Evolutionary conservation across 768 basidiomycete genomes (phyloP).

Genomic region (Panaeolus cyanescens): DNA sequence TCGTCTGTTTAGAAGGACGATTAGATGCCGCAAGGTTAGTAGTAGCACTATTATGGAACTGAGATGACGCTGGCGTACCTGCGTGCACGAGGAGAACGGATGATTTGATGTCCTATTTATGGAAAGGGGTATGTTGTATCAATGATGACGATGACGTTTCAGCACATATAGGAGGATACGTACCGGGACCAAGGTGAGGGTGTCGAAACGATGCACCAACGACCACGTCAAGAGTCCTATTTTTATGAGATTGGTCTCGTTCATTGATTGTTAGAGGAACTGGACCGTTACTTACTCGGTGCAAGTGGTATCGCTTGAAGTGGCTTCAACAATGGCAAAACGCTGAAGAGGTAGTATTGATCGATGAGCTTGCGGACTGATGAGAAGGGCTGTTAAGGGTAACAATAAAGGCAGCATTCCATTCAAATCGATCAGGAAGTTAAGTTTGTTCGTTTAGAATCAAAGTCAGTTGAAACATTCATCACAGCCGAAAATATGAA

Average conservation of each 20-base stretch:
- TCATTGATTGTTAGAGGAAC: background rate
- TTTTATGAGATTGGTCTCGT: slow-evolving; percentile 1
- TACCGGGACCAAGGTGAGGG: slow-evolving; percentile 60
- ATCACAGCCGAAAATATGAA: background rate
- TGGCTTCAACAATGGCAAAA: slow-evolving; percentile 73
- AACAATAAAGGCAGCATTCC: background rate
- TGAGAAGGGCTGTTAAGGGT: slow-evolving; percentile 52
- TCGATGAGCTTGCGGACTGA: slow-evolving; percentile 61
- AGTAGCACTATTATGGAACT: background rate
- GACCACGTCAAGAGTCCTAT: slow-evolving; percentile 57
- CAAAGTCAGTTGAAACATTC: background rate
- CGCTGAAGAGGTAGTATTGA: slow-evolving; percentile 63
- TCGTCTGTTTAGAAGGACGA: slow-evolving; percentile 36
- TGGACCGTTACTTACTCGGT: slow-evolving; percentile 51
- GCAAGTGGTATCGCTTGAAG: slow-evolving; percentile 62
- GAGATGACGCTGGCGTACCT: slow-evolving; percentile 23
- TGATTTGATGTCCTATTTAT: slow-evolving; percentile 57
- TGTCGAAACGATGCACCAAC: slow-evolving; percentile 61
- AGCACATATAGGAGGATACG: slow-evolving; percentile 14
- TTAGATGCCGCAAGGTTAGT: slow-evolving; percentile 3
- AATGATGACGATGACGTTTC: slow-evolving; percentile 4
- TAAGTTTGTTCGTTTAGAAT: background rate
- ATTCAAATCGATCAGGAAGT: background rate
- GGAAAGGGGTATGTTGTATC: background rate
- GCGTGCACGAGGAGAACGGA: slow-evolving; percentile 77